Evolutionary conservation across 1,284 basidiomycete genomes (phyloP).

Genomic region (Cutaneotrichosporon spelunceum): DNA sequence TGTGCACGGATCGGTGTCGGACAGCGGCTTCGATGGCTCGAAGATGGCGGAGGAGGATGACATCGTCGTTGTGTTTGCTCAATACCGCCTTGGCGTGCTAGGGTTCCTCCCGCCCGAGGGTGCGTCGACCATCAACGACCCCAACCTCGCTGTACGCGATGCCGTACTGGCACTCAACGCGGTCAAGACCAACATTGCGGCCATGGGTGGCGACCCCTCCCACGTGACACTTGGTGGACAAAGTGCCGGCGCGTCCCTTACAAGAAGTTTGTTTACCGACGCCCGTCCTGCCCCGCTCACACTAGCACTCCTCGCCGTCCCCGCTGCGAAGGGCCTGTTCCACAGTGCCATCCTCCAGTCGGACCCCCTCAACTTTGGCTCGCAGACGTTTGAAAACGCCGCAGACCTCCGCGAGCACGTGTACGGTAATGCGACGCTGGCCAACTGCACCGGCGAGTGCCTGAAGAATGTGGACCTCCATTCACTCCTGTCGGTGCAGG

Average conservation of each 20-base stretch:
- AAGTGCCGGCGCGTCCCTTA: constrained; percentile 45
- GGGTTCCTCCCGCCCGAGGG: constrained; percentile 65
- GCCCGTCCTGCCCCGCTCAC: constrained; percentile 36
- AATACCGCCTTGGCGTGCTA: constrained; percentile 77
- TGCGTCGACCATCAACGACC: constrained; percentile 53
- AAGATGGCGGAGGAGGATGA: constrained; percentile 66
- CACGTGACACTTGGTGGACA: constrained; percentile 52
- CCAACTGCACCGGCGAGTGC: constrained; percentile 8
- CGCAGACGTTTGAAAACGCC: not conserved
- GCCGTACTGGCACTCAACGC: constrained; percentile 66
- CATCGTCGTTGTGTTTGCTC: constrained; percentile 77
- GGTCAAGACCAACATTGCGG: constrained; percentile 57
- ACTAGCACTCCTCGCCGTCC: constrained; percentile 59
- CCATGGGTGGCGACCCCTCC: constrained; percentile 56
- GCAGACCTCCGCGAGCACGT: not conserved
- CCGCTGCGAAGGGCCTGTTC: constrained; percentile 44
- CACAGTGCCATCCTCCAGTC: constrained; percentile 53
- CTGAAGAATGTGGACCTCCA: constrained; percentile 5
- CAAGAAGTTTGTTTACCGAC: constrained; percentile 55
- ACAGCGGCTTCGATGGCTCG: constrained; percentile 73
- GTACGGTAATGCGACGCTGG: constrained; percentile 1
- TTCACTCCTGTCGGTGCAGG: constrained; percentile 2
- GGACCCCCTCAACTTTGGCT: constrained; percentile 62
- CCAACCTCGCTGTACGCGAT: constrained; percentile 70
- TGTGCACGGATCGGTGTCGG: constrained; percentile 64